Evolutionary conservation across 306 rosid species (phyloP).

Genomic region (Hippophae gyantsensis): DNA sequence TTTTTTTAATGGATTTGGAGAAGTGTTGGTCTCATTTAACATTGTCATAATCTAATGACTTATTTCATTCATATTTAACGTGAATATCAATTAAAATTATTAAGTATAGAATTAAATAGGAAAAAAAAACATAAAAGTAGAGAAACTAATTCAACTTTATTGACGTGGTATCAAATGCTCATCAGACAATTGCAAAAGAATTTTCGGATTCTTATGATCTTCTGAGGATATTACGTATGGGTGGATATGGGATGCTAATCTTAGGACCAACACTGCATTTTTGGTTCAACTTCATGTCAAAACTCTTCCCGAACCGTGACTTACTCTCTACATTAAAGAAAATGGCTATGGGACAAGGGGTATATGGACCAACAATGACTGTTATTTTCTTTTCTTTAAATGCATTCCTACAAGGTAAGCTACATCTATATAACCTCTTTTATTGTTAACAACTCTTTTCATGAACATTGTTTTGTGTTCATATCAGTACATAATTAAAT

Average conservation of each 20-base stretch:
- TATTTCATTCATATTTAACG: too few relatives aligned
- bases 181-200: slow-evolving; percentile 42
- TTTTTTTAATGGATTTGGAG: too few relatives aligned
- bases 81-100: too few relatives aligned
- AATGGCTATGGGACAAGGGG: slow-evolving; percentile 72
- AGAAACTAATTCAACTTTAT: too few relatives aligned
- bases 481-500: too few relatives aligned
- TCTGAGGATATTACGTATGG: slow-evolving; percentile 79
- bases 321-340: slow-evolving; percentile 65
- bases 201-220: slow-evolving; percentile 47
- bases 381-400: slow-evolving; percentile 68
- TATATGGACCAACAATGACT: slow-evolving; percentile 84
- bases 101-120: too few relatives aligned
- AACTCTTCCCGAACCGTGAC: slow-evolving; percentile 61
- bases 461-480: too few relatives aligned
- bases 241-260: slow-evolving; percentile 71
- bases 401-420: slow-evolving; percentile 68
- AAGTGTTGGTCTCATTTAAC: too few relatives aligned
- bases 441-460: too few relatives aligned
- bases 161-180: background rate
- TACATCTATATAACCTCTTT: slow-evolving; percentile 6
- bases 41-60: too few relatives aligned
- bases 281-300: slow-evolving; percentile 87
- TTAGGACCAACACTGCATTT: slow-evolving; percentile 85
- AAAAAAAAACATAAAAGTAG: too few relatives aligned